Conservation (phyloP, 1,284 basidiomycete genomes). For the Wallemia ichthyophaga region DNA sequence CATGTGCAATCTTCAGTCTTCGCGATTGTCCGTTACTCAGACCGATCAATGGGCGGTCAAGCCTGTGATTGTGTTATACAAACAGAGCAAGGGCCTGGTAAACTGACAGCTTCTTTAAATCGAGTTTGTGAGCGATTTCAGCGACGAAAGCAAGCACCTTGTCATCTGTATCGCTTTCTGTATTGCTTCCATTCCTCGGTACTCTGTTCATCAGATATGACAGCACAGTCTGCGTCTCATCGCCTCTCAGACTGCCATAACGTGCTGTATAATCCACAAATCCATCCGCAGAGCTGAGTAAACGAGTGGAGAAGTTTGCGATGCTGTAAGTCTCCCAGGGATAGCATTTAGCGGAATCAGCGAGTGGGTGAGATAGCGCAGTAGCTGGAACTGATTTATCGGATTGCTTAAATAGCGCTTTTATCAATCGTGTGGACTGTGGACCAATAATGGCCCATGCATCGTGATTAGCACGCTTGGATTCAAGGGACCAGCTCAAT, state of each 20-base stretch:
- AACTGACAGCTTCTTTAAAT: slow-evolving; percentile 21
- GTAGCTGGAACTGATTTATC: no score
- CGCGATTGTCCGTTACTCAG: slow-evolving; percentile 78
- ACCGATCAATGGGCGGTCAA: slow-evolving; percentile 54
- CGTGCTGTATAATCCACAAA: slow-evolving; percentile 76
- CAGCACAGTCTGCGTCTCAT: slow-evolving; percentile 34
- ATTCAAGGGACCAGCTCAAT: no score
- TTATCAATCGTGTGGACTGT: no score
- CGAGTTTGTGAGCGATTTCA: slow-evolving; percentile 24
- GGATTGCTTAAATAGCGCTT: no score
- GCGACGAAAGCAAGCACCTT: slow-evolving; percentile 20
- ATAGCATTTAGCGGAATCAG: not conserved
- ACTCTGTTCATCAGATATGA: slow-evolving; percentile 26
- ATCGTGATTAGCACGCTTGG: no score
- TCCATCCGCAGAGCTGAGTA: slow-evolving; percentile 22
- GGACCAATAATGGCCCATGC: no score
- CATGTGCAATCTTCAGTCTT: slow-evolving; percentile 49
- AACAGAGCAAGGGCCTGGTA: not conserved
- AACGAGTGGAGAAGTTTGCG: not conserved
- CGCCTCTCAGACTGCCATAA: slow-evolving; percentile 56
- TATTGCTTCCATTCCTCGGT: slow-evolving; percentile 8
- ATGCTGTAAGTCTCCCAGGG: not conserved
- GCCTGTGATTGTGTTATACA: slow-evolving; percentile 2
- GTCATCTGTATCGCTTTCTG: no score
- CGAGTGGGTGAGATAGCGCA: not conserved